Conservation (phyloP, 2,329 filamentous ascomycete genomes). For the Lachnellula occidentalis region DNA sequence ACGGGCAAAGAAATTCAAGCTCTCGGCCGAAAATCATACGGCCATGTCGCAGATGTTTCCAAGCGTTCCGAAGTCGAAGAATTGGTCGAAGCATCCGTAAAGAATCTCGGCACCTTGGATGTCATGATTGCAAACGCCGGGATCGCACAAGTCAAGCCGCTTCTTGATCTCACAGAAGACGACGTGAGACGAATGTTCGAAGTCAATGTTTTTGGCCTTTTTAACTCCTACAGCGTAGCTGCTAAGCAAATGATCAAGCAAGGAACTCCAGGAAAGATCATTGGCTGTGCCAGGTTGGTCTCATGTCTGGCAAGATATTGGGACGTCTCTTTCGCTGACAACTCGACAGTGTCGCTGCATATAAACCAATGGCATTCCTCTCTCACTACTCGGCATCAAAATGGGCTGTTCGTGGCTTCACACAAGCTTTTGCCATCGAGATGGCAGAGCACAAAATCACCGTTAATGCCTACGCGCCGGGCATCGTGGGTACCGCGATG, state of each 20-base stretch:
- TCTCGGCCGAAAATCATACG: slow-evolving; percentile 47
- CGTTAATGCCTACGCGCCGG: slow-evolving; percentile 61
- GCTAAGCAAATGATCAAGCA: slow-evolving; percentile 62
- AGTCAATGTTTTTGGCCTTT: slow-evolving; percentile 60
- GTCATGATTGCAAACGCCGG: slow-evolving; percentile 31
- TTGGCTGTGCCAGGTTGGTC: slow-evolving; percentile 26
- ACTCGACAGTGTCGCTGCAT: slow-evolving; percentile 44
- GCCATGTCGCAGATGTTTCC: slow-evolving; percentile 54
- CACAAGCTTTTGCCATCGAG: slow-evolving; percentile 62
- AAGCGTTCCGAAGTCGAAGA: slow-evolving; percentile 26
- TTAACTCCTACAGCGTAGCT: slow-evolving; percentile 58
- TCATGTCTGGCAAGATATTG: not conserved
- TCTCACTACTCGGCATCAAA: slow-evolving; percentile 61
- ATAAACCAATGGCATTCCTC: slow-evolving; percentile 53
- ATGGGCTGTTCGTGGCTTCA: slow-evolving; percentile 61
- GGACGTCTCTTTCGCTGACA: not conserved
- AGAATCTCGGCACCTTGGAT: slow-evolving; percentile 24
- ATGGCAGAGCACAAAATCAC: slow-evolving; percentile 61
- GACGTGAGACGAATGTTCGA: slow-evolving; percentile 48
- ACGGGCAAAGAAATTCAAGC: slow-evolving; percentile 46
- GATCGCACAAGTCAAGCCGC: slow-evolving; percentile 26
- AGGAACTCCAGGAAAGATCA: slow-evolving; percentile 36
- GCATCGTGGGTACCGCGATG: slow-evolving; percentile 61
- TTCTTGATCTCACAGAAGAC: slow-evolving; percentile 25
- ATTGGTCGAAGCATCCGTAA: slow-evolving; percentile 23